These are phyloP conservation scores for Solanum gracilifrons DNA, from an alignment of 257 asterid species.

Conservation along the genomic window DNA sequence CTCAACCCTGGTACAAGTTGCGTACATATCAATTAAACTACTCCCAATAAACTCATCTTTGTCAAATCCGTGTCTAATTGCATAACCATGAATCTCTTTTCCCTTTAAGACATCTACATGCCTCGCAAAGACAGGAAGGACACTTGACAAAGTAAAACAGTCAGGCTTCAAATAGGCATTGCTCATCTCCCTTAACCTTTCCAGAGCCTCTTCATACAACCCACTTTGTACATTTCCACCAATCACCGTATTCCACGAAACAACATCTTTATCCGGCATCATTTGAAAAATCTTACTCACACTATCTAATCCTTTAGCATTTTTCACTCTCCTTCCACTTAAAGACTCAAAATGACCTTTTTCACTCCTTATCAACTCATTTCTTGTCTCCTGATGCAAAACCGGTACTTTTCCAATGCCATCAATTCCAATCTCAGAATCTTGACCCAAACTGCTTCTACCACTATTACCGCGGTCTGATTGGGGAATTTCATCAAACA, in stretches of 20 bases:
- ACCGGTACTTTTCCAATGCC: no score
- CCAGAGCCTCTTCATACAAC: constrained; percentile 49
- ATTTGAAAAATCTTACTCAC: constrained; percentile 60
- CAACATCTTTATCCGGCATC: constrained; percentile 66
- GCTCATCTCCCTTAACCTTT: constrained; percentile 58
- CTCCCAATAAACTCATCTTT: constrained; percentile 58
- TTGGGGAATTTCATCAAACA: constrained; percentile 43
- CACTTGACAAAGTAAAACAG: constrained; percentile 63
- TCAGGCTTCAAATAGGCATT: constrained; percentile 48
- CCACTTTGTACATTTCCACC: constrained; percentile 54
- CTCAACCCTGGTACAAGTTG: constrained; percentile 52
- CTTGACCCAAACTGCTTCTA: background rate
- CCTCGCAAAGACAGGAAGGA: constrained; percentile 59
- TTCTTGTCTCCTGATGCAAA: background rate
- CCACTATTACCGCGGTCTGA: background rate
- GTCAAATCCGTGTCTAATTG: constrained; percentile 51
- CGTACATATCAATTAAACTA: constrained; percentile 89
- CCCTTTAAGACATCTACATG: constrained; percentile 52
- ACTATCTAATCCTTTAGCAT: constrained; percentile 21
- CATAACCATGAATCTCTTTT: constrained; percentile 80
- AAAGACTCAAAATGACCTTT: background rate
- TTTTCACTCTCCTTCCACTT: constrained; percentile 10
- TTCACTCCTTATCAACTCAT: constrained; percentile 1
- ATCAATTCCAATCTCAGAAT: background rate
- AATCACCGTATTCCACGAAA: constrained; percentile 84